These are phyloP conservation scores for Nicotiana obtusifolia DNA, from an alignment of 257 asterid genomes.

Conservation along the genomic window DNA sequence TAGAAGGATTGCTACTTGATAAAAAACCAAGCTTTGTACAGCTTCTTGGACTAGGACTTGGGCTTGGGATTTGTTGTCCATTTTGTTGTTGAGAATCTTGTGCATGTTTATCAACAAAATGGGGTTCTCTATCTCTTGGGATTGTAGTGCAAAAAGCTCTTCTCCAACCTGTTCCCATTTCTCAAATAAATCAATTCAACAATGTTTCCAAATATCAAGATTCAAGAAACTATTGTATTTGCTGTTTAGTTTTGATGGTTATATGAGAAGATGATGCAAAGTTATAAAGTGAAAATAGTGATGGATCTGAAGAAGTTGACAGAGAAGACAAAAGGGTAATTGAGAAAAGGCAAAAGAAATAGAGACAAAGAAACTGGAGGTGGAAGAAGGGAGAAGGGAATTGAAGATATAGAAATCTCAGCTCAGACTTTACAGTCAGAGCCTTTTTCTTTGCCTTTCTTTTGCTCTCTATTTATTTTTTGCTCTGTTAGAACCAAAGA, in stretches of 20 bases:
- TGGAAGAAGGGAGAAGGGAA: neutral
- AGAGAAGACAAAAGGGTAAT: slow-evolving; percentile 21
- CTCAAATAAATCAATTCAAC: neutral
- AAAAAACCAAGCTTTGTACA: slow-evolving; percentile 32
- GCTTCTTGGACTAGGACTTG: slow-evolving; percentile 25
- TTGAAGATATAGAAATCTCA: slow-evolving; percentile 11
- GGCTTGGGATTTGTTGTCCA: slow-evolving; percentile 23
- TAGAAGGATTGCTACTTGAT: slow-evolving; percentile 45
- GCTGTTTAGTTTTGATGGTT: neutral
- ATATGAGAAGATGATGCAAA: neutral
- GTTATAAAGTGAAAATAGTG: neutral
- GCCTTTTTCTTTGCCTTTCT: neutral
- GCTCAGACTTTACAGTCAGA: slow-evolving; percentile 12
- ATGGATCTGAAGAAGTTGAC: slow-evolving; percentile 28
- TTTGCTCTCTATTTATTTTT: neutral
- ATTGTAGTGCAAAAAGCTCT: slow-evolving; percentile 78
- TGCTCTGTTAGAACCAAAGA: slow-evolving; percentile 11
- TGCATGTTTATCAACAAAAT: slow-evolving; percentile 13
- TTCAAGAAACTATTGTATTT: neutral
- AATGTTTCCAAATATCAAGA: neutral
- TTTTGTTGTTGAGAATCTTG: slow-evolving; percentile 13
- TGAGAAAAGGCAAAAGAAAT: slow-evolving; percentile 8
- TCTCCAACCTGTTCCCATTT: slow-evolving; percentile 91
- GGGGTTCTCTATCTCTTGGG: slow-evolving; percentile 40
- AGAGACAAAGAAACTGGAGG: slow-evolving; percentile 4